Conservation (phyloP, 1,284 basidiomycete species). For the Inonotus hispidus region DNA sequence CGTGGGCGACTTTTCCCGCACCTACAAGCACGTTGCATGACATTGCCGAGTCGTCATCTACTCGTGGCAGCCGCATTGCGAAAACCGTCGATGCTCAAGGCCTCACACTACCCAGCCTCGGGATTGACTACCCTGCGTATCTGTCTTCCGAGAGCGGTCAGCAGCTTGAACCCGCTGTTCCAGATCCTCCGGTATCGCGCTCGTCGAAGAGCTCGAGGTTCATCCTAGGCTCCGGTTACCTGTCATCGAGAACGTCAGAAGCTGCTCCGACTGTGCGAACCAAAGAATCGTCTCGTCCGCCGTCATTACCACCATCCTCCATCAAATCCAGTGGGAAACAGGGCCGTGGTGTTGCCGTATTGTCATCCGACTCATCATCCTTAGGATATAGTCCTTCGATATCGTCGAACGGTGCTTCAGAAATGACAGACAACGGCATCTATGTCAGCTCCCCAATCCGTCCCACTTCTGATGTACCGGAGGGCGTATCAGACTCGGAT, state of each 20-base stretch:
- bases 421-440: not conserved
- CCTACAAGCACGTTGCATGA: no score
- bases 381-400: slow-evolving; percentile 12
- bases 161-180: slow-evolving; percentile 4
- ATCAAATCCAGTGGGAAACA: not conserved
- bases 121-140: not conserved
- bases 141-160: not conserved
- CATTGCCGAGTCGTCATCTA: not conserved
- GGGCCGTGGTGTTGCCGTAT: not conserved
- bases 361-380: not conserved
- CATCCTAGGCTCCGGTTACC: slow-evolving; percentile 12
- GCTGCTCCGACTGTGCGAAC: not conserved
- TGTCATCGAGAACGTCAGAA: slow-evolving; percentile 1
- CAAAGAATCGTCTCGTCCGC: not conserved
- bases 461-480: not conserved
- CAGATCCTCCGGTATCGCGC: not conserved
- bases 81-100: not conserved
- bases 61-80: not conserved
- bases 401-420: not conserved
- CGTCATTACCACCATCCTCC: not conserved
- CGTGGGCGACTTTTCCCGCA: slow-evolving; percentile 3
- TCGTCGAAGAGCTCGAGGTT: slow-evolving; percentile 6
- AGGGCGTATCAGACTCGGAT: not conserved
- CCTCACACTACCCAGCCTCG: not conserved
- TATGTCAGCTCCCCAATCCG: slow-evolving; percentile 7